These are phyloP conservation scores for Graphium sp. DNA, from an alignment of 2,329 filamentous ascomycete genomes.

Conservation along the genomic window DNA sequence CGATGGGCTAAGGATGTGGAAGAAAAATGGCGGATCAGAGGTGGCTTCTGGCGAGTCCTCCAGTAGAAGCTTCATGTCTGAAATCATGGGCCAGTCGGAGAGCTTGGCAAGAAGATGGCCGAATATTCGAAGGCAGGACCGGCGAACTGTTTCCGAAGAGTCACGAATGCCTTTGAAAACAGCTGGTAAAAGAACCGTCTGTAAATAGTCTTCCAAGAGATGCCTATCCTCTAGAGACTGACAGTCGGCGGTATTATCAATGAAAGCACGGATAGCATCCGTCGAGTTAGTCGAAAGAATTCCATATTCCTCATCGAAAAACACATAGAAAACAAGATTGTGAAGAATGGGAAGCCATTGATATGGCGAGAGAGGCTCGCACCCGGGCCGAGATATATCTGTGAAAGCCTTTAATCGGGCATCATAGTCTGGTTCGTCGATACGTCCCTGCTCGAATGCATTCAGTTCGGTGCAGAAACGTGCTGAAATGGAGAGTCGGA, in stretches of 20 bases:
- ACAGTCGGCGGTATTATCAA: constrained; percentile 41
- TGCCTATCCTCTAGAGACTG: constrained; percentile 17
- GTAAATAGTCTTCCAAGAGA: constrained; percentile 41
- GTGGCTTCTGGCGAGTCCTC: constrained; percentile 44
- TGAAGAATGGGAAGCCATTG: constrained; percentile 82
- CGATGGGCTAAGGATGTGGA: constrained; percentile 80
- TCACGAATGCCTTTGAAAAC: constrained; percentile 64
- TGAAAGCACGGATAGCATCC: constrained; percentile 61
- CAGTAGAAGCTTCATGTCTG: constrained; percentile 58
- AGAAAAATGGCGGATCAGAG: constrained; percentile 62
- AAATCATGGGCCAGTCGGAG: constrained; percentile 51
- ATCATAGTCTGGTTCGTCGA: constrained; percentile 84
- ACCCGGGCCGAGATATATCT: constrained; percentile 47
- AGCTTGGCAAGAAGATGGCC: constrained; percentile 61
- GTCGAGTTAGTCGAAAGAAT: constrained; percentile 69
- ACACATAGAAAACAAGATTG: constrained; percentile 79
- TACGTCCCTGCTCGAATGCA: constrained; percentile 50
- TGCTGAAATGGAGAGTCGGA: constrained; percentile 44
- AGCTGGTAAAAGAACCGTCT: constrained; percentile 52
- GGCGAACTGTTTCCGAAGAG: constrained; percentile 64
- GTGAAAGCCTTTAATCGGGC: constrained; percentile 63
- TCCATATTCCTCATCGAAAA: constrained; percentile 73
- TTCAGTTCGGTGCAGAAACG: constrained; percentile 65
- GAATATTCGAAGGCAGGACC: constrained; percentile 67
- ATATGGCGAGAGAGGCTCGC: constrained; percentile 39